Evolutionary conservation across 1,284 basidiomycete genomes (phyloP).

Genomic region (Farysia itapuensis): DNA sequence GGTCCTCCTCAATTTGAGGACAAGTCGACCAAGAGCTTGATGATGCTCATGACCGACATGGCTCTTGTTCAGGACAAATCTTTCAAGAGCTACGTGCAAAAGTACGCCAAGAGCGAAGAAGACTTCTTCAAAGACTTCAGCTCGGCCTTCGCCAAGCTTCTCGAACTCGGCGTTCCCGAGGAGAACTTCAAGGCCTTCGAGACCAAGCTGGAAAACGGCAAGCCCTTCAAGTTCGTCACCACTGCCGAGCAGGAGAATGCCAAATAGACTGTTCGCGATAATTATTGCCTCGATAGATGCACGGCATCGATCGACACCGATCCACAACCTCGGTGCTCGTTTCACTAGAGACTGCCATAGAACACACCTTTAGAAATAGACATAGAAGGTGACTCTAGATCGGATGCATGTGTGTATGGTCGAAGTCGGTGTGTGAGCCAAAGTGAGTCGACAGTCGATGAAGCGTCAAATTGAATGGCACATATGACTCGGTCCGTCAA

Average conservation of each 20-base stretch:
- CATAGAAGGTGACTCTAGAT: no score
- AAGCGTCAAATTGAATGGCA: no score
- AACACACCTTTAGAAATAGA: no score
- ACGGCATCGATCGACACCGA: no score
- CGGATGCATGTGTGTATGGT: no score
- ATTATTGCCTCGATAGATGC: no score
- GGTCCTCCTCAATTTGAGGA: constrained; percentile 94
- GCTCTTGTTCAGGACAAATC: constrained; percentile 45
- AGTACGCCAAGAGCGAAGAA: constrained; percentile 57
- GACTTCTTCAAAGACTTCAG: constrained; percentile 57
- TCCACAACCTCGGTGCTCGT: no score
- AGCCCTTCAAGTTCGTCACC: constrained; percentile 34
- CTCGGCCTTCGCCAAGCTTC: constrained; percentile 39
- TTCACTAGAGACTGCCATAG: no score
- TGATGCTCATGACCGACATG: constrained; percentile 71
- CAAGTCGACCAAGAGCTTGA: constrained; percentile 79
- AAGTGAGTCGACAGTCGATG: no score
- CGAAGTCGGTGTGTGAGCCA: no score
- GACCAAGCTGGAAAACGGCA: constrained; percentile 37
- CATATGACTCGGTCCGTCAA: no score
- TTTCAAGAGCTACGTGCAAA: constrained; percentile 53
- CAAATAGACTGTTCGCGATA: no score
- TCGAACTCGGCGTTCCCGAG: constrained; percentile 56
- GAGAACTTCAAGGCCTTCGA: constrained; percentile 53
- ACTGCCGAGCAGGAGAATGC: constrained; percentile 47